These are phyloP conservation scores for Anthracocystis setariae DNA, from an alignment of 1,284 basidiomycete species.

Conservation along the genomic window DNA sequence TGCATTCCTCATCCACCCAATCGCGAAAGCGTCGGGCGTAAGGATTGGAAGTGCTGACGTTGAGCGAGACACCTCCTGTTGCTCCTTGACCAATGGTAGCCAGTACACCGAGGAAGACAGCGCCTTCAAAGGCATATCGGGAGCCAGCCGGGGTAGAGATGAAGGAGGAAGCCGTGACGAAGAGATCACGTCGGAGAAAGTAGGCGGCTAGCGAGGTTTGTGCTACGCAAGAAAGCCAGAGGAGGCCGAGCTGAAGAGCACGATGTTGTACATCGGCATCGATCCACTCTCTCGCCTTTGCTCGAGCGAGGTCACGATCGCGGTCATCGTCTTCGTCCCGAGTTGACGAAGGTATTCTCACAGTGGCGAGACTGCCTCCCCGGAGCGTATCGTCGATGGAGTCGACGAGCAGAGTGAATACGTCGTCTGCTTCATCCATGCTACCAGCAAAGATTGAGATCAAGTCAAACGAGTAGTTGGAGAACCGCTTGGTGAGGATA, in stretches of 20 bases:
- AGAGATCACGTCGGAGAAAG: slow-evolving; percentile 61
- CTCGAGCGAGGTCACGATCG: slow-evolving; percentile 20
- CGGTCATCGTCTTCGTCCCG: slow-evolving; percentile 27
- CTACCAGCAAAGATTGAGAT: slow-evolving; percentile 61
- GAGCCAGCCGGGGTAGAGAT: slow-evolving; percentile 32
- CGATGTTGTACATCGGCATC: slow-evolving; percentile 47
- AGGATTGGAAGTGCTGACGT: slow-evolving; percentile 44
- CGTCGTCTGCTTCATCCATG: slow-evolving; percentile 65
- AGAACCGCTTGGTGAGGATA: slow-evolving; percentile 57
- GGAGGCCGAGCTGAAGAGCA: slow-evolving; percentile 51
- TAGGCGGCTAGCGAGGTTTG: slow-evolving; percentile 60
- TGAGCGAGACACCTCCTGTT: slow-evolving; percentile 31
- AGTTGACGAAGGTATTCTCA: slow-evolving; percentile 32
- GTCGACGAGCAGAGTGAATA: slow-evolving; percentile 57
- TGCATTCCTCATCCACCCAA: slow-evolving; percentile 53
- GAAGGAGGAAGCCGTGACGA: slow-evolving; percentile 49
- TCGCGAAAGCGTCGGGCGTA: slow-evolving; percentile 51
- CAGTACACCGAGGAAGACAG: slow-evolving; percentile 59
- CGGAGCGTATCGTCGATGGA: slow-evolving; percentile 55
- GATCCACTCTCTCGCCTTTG: slow-evolving; percentile 38
- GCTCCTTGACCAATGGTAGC: slow-evolving; percentile 57
- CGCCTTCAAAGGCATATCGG: slow-evolving; percentile 52
- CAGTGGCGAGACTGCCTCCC: slow-evolving; percentile 34
- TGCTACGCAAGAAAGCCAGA: slow-evolving; percentile 53
- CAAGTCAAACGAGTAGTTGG: slow-evolving; percentile 61